Conservation (phyloP, 23 red algal species). For the Gracilaria caudata region DNA sequence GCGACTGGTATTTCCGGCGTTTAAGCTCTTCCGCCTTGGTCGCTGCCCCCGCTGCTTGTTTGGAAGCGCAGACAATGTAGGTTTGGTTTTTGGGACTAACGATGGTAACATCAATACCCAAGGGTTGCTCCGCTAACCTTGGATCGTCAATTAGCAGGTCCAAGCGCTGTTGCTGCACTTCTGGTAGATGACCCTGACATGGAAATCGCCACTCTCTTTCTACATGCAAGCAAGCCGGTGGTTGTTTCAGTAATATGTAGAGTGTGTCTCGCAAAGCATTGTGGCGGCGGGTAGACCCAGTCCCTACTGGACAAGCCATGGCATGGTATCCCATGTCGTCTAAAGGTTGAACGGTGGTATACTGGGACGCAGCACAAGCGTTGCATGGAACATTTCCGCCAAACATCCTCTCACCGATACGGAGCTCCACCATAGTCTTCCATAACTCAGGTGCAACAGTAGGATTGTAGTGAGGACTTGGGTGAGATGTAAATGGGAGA, state of each 20-base stretch:
- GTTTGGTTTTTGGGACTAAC: no score
- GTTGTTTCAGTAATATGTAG: background rate
- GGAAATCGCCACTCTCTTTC: background rate
- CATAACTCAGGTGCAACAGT: no score
- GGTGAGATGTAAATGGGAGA: no score
- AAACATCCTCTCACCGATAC: no score
- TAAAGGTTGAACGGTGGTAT: background rate
- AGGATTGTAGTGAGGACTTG: no score
- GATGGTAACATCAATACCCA: no score
- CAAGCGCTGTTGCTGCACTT: background rate
- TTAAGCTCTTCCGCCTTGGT: background rate
- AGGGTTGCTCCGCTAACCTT: background rate
- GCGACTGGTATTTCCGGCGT: background rate
- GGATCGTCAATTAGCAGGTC: background rate
- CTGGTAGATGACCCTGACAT: background rate
- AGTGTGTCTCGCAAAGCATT: background rate
- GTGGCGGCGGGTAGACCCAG: background rate
- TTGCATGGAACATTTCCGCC: no score
- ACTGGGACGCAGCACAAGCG: no score
- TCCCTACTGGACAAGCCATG: background rate
- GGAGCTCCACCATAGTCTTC: no score
- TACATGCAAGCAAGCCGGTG: background rate
- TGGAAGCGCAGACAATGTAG: no score
- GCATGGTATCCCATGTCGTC: no score
- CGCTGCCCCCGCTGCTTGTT: no score